Evolutionary conservation across 2,329 filamentous ascomycete genomes (phyloP), one percentile per base, ranked within the genome.

Genomic region (Monosporascus sp.): DNA sequence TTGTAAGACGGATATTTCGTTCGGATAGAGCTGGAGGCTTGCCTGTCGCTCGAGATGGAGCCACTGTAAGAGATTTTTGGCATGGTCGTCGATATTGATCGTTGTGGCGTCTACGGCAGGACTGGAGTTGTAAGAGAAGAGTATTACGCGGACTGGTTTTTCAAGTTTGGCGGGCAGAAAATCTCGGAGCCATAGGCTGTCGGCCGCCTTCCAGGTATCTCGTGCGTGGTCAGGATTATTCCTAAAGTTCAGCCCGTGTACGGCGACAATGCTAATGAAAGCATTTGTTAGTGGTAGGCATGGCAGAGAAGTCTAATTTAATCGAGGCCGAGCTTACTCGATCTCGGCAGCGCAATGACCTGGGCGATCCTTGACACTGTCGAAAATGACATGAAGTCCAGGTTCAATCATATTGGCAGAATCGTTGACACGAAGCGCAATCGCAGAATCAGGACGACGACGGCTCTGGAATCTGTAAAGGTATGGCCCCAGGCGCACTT

Each of bases 81-180:
- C 55, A 6, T 58, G 53, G 35, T 58, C 55, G 20, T 49, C 44
- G 15, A 58, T 18, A 1, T 51, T 51, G 14, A 51, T 44, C 35
- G 51, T 15, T 37, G 55, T 45, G 14, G 53, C 52, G 47, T 38
- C 49, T 14, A 58, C 52, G 38, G 52, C 55, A 15, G 55, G 51
- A 37, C 55, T 58, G 5, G 55, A 37, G 41, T 58, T 58, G 18
- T 58, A 58, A 15, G 51, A 51, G 18, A 58, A 58, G 37, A 58
- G 47, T 5, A 58, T 8, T 43, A 58, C 37, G n/a, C 55, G 51
- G 27, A 51, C 53, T 11, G 27, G 27, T 14, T 43, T n/a, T 8
- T 51, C 51, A 3, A 44, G 31, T 17, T 18, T 22, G 4, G 45
- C 46, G 7, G 55, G 55, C 18, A 58, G 55, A 39, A 58, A 55